phyloP scores from a whole-genome alignment of 192 early-diverging fungal species.

The Thamnidium elegans region DNA sequence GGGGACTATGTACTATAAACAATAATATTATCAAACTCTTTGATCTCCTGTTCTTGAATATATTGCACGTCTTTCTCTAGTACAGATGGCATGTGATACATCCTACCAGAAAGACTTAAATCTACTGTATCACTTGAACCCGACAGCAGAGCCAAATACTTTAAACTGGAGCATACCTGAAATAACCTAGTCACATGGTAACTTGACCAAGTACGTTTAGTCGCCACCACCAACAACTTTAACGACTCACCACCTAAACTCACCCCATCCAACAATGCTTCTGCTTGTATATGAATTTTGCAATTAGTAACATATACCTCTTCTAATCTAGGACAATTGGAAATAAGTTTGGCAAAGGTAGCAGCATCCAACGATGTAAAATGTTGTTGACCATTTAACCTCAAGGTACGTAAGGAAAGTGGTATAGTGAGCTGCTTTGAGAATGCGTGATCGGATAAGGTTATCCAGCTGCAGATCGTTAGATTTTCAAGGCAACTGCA shows the following conservation, averaged over 20 bases:
- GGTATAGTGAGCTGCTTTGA: neutral
- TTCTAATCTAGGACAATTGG: neutral
- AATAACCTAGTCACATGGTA: neutral
- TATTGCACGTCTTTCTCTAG: no score
- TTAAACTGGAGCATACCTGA: no score
- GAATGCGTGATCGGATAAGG: slow-evolving; percentile 21
- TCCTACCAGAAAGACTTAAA: no score
- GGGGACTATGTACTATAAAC: no score
- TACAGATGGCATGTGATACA: no score
- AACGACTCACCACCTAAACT: neutral
- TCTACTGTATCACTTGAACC: no score
- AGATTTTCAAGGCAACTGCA: slow-evolving; percentile 1
- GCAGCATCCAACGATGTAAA: slow-evolving; percentile 16
- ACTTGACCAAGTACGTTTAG: neutral
- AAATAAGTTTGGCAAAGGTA: neutral
- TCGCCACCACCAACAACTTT: neutral
- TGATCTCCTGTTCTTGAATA: no score
- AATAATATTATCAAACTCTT: no score
- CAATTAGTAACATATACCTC: slow-evolving; percentile 2
- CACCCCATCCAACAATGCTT: slow-evolving; percentile 3
- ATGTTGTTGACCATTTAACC: slow-evolving; percentile 13
- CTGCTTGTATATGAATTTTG: slow-evolving; percentile 20
- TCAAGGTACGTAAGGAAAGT: neutral
- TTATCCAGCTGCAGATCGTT: slow-evolving; percentile 16
- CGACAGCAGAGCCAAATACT: no score